phyloP scores from a whole-genome alignment of 371 early-diverging fungal species.

The Rhizopus delemar region DNA sequence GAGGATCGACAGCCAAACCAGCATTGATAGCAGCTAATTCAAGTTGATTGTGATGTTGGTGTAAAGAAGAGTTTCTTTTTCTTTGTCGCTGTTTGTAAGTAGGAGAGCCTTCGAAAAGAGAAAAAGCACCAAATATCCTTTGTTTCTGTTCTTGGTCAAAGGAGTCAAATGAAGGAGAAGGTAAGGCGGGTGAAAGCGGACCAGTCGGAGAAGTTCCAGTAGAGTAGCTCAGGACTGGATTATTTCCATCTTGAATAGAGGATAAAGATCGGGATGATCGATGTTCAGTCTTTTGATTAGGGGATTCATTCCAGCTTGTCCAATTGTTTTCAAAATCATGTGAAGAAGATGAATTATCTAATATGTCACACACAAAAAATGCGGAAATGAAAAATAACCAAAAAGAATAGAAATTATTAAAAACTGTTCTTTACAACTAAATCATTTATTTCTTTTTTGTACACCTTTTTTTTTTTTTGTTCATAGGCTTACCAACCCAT shows the following conservation, averaged over 20 bases:
- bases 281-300: background rate
- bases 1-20: slow-evolving; percentile 11
- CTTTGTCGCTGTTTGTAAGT: slow-evolving; percentile 69
- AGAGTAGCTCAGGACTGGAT: background rate
- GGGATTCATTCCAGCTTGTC: background rate
- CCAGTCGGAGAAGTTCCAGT: background rate
- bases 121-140: slow-evolving; percentile 56
- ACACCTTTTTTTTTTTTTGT: slow-evolving; percentile 2
- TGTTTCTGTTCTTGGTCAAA: slow-evolving; percentile 17
- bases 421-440: background rate
- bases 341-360: slow-evolving; percentile 10
- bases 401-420: slow-evolving; percentile 10
- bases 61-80: slow-evolving; percentile 48
- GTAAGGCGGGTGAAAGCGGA: background rate
- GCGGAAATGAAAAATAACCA: background rate
- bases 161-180: background rate
- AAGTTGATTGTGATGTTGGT: slow-evolving; percentile 10
- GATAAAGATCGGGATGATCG: background rate
- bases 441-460: background rate
- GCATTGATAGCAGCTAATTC: slow-evolving; percentile 19
- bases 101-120: slow-evolving; percentile 65
- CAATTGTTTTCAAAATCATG: slow-evolving; percentile 6
- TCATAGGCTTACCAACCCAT: background rate
- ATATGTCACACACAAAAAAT: background rate
- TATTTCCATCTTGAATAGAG: background rate